Base-by-base conservation (phyloP, 2,329 filamentous ascomycete genomes). In the Fusarium sp. region DNA sequence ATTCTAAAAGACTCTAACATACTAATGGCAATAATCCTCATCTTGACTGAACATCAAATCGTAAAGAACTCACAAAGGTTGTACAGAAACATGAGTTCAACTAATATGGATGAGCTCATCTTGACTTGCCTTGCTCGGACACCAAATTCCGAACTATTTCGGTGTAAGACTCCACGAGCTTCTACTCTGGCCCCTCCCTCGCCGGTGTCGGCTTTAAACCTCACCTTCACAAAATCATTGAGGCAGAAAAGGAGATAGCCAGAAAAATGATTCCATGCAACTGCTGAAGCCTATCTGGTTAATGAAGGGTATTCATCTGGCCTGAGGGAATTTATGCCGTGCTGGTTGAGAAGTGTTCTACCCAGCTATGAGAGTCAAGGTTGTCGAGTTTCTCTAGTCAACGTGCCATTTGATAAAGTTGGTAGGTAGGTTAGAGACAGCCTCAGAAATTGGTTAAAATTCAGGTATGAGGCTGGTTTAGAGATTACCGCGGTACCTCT, bases 121-220 rank as follows among this genome's bases (percentile, higher is more conserved):
- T 20, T 37, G 48, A 18, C 46, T 35, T 46, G 18, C 30, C 50
- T 26, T 65, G 37, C 15, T 67, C 75, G 75, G 75, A 76, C 54
- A 67, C 74, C 40, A 32, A 75, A 71, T 60, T 76, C 75, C 75
- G 75, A 64, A 46, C 45, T 52, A 37, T 49, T 35, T 56, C 11
- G 30, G 23, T 46, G 33, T 64, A 48, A 46, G 52, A 53, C 52
- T 60, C 50, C 52, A 56, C 50, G 45, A 52, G 54, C 69, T 68
- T 64, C 71, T 69, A 68, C 70, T 64, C 70, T 66, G 70, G 67
- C 70, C 73, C 67, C 70, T 64, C 69, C 41, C 61, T 59, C 67
- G 71, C 75, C 75, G 73, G 73, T 76, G 71, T 76, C 72, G 75
- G 75, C 75, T 75, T 60, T 32, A 32, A 35, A 71, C 32, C 59